These are phyloP conservation scores for Exophiala sp. DNA, from an alignment of 2,329 filamentous ascomycete species.

Conservation along the genomic window DNA sequence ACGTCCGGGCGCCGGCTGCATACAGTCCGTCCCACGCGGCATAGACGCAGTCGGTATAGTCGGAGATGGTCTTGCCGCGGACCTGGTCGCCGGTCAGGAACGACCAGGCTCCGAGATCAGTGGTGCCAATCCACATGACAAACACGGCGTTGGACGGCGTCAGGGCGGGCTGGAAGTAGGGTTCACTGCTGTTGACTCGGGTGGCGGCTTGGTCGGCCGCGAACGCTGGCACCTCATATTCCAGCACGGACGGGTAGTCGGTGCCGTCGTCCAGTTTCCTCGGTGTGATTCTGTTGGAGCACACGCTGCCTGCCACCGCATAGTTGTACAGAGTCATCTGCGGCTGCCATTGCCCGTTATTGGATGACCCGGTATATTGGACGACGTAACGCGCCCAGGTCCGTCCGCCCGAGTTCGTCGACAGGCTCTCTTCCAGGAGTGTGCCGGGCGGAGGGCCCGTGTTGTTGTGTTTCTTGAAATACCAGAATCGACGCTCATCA, in stretches of 20 bases:
- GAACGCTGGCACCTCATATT: constrained; percentile 57
- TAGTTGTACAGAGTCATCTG: constrained; percentile 53
- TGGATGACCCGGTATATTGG: constrained; percentile 51
- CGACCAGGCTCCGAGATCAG: constrained; percentile 62
- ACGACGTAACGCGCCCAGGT: constrained; percentile 64
- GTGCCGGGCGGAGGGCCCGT: constrained; percentile 58
- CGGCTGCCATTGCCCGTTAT: constrained; percentile 37
- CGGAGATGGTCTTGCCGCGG: constrained; percentile 53
- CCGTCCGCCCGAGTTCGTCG: constrained; percentile 59
- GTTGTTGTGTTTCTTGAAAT: constrained; percentile 56
- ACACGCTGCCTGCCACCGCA: constrained; percentile 66
- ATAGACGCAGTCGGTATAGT: constrained; percentile 66
- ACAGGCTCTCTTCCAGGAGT: constrained; percentile 42
- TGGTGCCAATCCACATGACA: constrained; percentile 73
- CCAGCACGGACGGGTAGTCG: constrained; percentile 57
- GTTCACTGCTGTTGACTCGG: constrained; percentile 18
- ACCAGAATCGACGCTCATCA: constrained; percentile 61
- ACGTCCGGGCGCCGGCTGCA: constrained; percentile 59
- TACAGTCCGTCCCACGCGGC: constrained; percentile 58
- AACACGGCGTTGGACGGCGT: constrained; percentile 50
- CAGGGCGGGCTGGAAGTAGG: constrained; percentile 18
- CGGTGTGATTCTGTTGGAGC: constrained; percentile 61
- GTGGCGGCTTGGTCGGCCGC: constrained; percentile 40
- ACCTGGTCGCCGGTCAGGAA: constrained; percentile 62
- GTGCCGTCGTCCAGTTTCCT: constrained; percentile 22